These are phyloP conservation scores for Citrus sp. DNA, from an alignment of 345 rosid species.

Conservation along the genomic window DNA sequence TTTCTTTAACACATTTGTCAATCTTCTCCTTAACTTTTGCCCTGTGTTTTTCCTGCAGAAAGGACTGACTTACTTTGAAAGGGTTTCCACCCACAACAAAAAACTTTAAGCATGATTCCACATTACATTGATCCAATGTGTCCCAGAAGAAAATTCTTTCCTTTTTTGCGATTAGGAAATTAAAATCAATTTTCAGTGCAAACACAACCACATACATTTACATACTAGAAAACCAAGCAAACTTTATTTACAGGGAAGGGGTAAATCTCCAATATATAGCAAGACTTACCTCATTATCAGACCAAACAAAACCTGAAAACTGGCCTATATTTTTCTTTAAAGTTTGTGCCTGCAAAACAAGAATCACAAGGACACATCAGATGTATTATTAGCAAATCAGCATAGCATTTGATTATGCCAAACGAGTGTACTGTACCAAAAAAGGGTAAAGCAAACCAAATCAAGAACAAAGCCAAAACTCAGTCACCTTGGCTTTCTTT, in stretches of 20 bases:
- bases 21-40: constrained; percentile 73
- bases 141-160: not conserved
- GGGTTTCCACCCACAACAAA: not conserved
- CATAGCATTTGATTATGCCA: constrained; percentile 4
- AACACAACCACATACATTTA: not conserved
- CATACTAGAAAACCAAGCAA: constrained; percentile 2
- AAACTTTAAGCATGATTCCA: not conserved
- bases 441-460: not conserved
- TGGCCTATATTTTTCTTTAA: constrained; percentile 83
- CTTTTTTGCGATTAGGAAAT: not conserved
- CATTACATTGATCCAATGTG: not conserved
- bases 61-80: not conserved
- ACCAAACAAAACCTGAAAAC: constrained; percentile 93
- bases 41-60: constrained; percentile 71
- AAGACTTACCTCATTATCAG: constrained; percentile 69
- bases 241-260: not conserved
- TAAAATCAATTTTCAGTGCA: not conserved
- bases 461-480: constrained; percentile 1
- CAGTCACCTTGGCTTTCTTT: constrained; percentile 92
- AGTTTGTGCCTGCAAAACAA: constrained; percentile 56
- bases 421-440: not conserved
- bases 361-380: not conserved
- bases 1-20: constrained; percentile 91
- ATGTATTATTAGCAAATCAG: not conserved
- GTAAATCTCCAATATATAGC: constrained; percentile 1